Base-by-base conservation (phyloP, 805 yeast genomes). In the Starmerella powellii region DNA sequence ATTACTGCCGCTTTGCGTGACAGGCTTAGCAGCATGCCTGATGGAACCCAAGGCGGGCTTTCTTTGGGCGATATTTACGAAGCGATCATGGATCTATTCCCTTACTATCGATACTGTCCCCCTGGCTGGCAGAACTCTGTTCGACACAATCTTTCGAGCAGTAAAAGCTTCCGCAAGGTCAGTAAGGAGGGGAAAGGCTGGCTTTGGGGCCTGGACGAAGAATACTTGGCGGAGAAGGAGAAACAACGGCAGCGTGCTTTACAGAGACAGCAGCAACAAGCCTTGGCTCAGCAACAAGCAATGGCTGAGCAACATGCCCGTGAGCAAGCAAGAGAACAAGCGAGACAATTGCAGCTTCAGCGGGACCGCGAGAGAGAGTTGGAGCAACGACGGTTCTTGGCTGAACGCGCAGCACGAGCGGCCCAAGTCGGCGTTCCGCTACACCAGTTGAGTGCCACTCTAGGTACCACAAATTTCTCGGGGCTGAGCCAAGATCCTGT, bases 121-220 rank as follows among this genome's bases (percentile, higher is more conserved):
- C 94, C 86, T 60, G 97, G 97, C 2, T 91, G 98, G 98, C 98
- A 91, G 63, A 80, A 83, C 56, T 76, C 93, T 0, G 94, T 91
- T 16, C 73, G 93, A 39, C 98, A 91, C 63, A 87, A 86, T 54
- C 67, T 91, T 31, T 80, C 88, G 18, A 68, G 85, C 51, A 86
- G 86, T 62, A 85, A 84, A 62, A 78, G 88, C 6, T 91, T 88
- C 64, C 70, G 74, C 40, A 81, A 81, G 56, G 78, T 81, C 13
- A 76, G 85, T 30, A 79, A 80, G 46, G 91, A 82, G 53, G 91
- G 93, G n/a, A 81, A 81, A 59, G 95, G 94, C 44, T 87, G 94
- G 93, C 64, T 83, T 24, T 88, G 95, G 94, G 88, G 88, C 3
- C 65, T 91, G 31, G 95, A 91, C 63, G 94, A 85, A 47, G 80